phyloP scores from a whole-genome alignment of 495 filamentous ascomycete species.

The Xylaria telfairii region DNA sequence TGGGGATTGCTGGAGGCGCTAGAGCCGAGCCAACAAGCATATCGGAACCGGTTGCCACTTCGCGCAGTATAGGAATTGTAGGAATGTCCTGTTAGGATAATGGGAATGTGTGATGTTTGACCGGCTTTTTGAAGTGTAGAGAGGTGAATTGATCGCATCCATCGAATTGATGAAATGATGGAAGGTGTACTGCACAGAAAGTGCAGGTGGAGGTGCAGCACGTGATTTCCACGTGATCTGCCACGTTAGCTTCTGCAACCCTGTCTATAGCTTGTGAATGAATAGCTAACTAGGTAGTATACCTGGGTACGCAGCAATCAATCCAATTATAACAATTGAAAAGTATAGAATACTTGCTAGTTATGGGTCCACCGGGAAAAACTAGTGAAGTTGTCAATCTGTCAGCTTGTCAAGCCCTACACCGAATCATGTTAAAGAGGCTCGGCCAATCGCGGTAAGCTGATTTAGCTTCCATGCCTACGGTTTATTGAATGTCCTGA shows the following conservation, averaged over 20 bases:
- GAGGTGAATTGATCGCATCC: not conserved
- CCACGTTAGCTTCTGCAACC: not conserved
- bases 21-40: constrained; percentile 1
- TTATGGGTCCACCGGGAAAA: not conserved
- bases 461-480: too few relatives aligned
- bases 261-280: not conserved
- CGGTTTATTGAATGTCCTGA: too few relatives aligned
- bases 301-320: too few relatives aligned
- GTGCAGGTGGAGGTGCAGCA: constrained; percentile 11
- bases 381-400: too few relatives aligned
- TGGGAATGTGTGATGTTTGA: not conserved
- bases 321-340: not conserved
- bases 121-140: not conserved
- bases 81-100: not conserved
- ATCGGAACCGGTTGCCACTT: not conserved
- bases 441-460: not conserved
- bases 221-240: constrained; percentile 22
- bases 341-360: not conserved
- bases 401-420: not conserved
- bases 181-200: constrained; percentile 1
- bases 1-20: not conserved
- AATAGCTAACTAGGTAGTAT: not conserved
- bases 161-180: not conserved
- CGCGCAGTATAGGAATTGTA: too few relatives aligned
- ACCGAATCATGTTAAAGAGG: not conserved